Percentiles rank a stretch among this genome's conserved stretches.
These are phyloP conservation scores for Lithocarpus polystachyus DNA, from an alignment of 306 rosid genomes.

Conservation along the genomic window DNA sequence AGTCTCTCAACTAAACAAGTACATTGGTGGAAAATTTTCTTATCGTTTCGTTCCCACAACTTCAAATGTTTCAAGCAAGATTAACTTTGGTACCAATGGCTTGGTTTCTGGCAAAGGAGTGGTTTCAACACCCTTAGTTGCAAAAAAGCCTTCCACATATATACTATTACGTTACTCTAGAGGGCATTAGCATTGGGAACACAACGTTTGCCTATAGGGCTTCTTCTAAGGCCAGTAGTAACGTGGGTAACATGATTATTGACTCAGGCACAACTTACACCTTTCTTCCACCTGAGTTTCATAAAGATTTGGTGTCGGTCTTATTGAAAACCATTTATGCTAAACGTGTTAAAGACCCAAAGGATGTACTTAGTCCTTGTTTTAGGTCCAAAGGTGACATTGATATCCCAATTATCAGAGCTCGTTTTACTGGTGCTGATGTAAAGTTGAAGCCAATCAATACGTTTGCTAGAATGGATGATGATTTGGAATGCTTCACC, in stretches of 20 bases:
- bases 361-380: conserved; percentile 26
- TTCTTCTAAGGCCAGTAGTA: not conserved
- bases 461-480: conserved; percentile 24
- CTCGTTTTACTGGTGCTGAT: conserved; percentile 48
- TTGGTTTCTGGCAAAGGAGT: conserved; percentile 12
- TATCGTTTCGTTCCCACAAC: conserved; percentile 39
- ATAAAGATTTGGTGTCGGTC: conserved; percentile 19
- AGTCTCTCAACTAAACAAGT: conserved; percentile 44
- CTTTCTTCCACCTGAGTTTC: conserved; percentile 17
- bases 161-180: conserved; percentile 36
- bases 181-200: conserved; percentile 49
- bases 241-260: conserved; percentile 43
- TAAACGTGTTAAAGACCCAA: conserved; percentile 35
- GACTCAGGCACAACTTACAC: conserved; percentile 56
- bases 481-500: conserved; percentile 36
- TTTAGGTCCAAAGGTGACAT: conserved; percentile 1
- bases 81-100: conserved; percentile 42
- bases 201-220: conserved; percentile 13
- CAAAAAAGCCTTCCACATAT: not conserved
- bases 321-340: conserved; percentile 20
- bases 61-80: conserved; percentile 18
- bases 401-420: conserved; percentile 31
- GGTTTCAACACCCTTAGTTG: conserved; percentile 33
- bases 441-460: conserved; percentile 33
- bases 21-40: conserved; percentile 35